These are phyloP conservation scores for Cicer pinnatifidum DNA, from an alignment of 306 rosid genomes.

Conservation along the genomic window DNA sequence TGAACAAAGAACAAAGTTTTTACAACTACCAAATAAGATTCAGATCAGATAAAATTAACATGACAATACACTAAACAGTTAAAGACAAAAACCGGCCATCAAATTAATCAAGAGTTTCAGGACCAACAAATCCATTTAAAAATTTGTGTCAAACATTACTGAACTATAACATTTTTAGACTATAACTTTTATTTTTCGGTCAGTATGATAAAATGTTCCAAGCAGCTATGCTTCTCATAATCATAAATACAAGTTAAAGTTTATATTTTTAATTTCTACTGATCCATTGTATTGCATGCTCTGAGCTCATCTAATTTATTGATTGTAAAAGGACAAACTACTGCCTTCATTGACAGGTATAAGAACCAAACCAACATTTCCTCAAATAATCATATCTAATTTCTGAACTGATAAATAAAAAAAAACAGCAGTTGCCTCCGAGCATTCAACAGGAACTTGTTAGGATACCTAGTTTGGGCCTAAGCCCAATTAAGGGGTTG, in stretches of 20 bases:
- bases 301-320: constrained; percentile 25
- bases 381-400: constrained; percentile 14
- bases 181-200: not conserved
- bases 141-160: constrained; percentile 2
- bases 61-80: not conserved
- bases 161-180: constrained; percentile 7
- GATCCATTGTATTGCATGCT: constrained; percentile 24
- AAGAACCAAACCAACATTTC: constrained; percentile 18
- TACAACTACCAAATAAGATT: constrained; percentile 20
- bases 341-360: constrained; percentile 23
- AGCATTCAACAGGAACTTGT: constrained; percentile 7
- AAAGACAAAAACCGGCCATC: constrained; percentile 15
- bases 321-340: constrained; percentile 6
- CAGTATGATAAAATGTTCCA: constrained; percentile 6
- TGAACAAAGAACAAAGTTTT: constrained; percentile 38
- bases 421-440: constrained; percentile 21
- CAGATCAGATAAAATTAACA: not conserved
- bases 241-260: constrained; percentile 16
- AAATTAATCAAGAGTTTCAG: not conserved
- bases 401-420: constrained; percentile 35
- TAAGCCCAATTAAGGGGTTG: not conserved
- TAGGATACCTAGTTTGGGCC: not conserved
- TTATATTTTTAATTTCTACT: constrained; percentile 19
- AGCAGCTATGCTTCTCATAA: constrained; percentile 17
- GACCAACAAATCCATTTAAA: constrained; percentile 5